These are phyloP conservation scores for Phytophthora ohioensis DNA, from an alignment of 352 stramenopile genomes.

Conservation along the genomic window DNA sequence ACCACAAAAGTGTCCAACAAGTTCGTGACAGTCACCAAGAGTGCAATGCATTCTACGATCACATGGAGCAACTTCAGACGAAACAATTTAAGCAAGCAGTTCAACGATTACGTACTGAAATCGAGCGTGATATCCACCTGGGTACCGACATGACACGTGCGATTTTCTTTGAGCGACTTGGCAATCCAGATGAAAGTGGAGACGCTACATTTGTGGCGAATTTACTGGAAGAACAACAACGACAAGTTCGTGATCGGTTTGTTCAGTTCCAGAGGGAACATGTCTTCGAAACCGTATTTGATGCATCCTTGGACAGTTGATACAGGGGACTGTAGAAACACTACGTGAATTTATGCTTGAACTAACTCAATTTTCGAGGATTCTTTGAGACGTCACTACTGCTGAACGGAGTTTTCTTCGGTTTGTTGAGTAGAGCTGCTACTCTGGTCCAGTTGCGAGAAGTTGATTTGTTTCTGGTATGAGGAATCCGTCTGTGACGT, in stretches of 20 bases:
- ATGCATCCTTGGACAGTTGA: neutral
- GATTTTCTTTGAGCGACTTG: conserved; percentile 25
- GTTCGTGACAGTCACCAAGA: conserved; percentile 1
- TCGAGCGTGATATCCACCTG: conserved; percentile 22
- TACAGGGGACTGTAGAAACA: too few relatives aligned
- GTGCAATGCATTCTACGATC: conserved; percentile 11
- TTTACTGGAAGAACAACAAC: conserved; percentile 25
- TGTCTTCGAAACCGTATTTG: neutral
- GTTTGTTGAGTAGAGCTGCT: conserved; percentile 8
- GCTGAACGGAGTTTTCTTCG: neutral
- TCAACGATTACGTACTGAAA: conserved; percentile 8
- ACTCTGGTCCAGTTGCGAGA: conserved; percentile 17
- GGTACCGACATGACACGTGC: conserved; percentile 11
- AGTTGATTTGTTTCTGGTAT: conserved; percentile 10
- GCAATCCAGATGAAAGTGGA: conserved; percentile 9
- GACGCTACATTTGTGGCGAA: conserved; percentile 27
- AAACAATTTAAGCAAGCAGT: conserved; percentile 27
- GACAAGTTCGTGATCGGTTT: conserved; percentile 19
- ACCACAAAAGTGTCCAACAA: neutral
- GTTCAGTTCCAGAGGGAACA: conserved; percentile 16
- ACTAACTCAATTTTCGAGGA: neutral
- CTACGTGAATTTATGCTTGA: too few relatives aligned
- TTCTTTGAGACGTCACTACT: neutral
- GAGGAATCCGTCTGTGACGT: neutral
- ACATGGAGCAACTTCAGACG: conserved; percentile 22